Evolutionary conservation across 805 yeast genomes (phyloP), one percentile per base, ranked within the genome.

Genomic region (Kodamaea laetipori): DNA sequence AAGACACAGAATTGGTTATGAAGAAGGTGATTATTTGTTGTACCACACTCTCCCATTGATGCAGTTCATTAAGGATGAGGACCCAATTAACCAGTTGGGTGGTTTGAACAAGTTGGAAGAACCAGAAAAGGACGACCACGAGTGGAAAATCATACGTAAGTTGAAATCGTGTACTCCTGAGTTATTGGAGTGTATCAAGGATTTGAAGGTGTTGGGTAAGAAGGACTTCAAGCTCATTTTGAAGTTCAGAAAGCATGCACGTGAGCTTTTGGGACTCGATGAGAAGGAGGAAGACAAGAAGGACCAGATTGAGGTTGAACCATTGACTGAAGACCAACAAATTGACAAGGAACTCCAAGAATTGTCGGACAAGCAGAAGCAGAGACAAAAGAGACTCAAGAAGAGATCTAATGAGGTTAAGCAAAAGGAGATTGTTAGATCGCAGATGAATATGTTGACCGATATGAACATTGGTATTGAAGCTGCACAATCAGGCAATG

Each of bases 361-460:
- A n/a, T 66, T 90, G 53, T 77, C 81, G 43, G 89, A 81, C 21
- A 86, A 79, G 53, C 89, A 86, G 51, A 76, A 80, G 53, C 75
- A 82, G 51, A 80, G 81, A 53, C 67, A 67, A 37, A 90, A 84
- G 64, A 81, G 97, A 58, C 95, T 85, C 53, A 87, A 83, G 64
- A 83, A 96, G 63, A 81, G 75, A 54, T 78, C 78, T 43, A 90
- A 94, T 61, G 97, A 90, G 66, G 52, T 65, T 49, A 89, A 88
- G 58, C 96, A 89, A 62, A 87, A 86, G 64, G 97, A 92, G 60
- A 79, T 92, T 37, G 74, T 77, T 38, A 80, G 98, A 70, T 84
- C 89, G 86, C 97, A 94, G 69, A 84, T 94, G 92, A 88, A 87
- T 64, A 90, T 94, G 96, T 72, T 86, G 46, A 87, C 97, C 4